Conservation (phyloP, 1,284 basidiomycete species). For the Trichosporon sp. region DNA sequence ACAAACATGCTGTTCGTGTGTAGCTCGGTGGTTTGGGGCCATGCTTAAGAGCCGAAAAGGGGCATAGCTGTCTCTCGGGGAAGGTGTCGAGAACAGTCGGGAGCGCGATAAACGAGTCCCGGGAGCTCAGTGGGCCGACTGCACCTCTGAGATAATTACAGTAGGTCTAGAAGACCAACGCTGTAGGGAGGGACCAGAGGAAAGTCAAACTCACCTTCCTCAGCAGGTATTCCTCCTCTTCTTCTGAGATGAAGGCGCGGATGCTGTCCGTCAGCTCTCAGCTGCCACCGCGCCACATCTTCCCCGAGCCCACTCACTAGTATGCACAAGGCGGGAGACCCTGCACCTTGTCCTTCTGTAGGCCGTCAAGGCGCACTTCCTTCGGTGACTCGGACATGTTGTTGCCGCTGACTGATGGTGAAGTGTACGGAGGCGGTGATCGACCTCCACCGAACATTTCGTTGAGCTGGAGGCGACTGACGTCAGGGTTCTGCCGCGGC, state of each 20-base stretch:
- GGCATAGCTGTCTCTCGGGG: no score
- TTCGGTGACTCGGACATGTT: not conserved
- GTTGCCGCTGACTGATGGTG: not conserved
- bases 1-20: no score
- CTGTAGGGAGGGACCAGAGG: not conserved
- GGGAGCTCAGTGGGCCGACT: no score
- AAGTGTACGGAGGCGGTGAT: not conserved
- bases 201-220: conserved; percentile 59
- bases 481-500: not conserved
- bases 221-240: conserved; percentile 73
- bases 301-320: conserved; percentile 25
- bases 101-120: no score
- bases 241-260: conserved; percentile 69
- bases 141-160: no score
- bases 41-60: no score
- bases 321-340: conserved; percentile 33
- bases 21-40: no score
- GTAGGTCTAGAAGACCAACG: no score
- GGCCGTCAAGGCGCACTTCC: conserved; percentile 12
- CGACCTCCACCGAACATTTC: not conserved
- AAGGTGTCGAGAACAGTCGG: no score
- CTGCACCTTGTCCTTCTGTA: conserved; percentile 24
- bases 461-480: not conserved
- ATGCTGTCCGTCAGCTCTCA: conserved; percentile 55
- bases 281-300: no score